Evolutionary conservation across 169 alveolate genomes (phyloP).

Genomic region (Plasmodium vivax): DNA sequence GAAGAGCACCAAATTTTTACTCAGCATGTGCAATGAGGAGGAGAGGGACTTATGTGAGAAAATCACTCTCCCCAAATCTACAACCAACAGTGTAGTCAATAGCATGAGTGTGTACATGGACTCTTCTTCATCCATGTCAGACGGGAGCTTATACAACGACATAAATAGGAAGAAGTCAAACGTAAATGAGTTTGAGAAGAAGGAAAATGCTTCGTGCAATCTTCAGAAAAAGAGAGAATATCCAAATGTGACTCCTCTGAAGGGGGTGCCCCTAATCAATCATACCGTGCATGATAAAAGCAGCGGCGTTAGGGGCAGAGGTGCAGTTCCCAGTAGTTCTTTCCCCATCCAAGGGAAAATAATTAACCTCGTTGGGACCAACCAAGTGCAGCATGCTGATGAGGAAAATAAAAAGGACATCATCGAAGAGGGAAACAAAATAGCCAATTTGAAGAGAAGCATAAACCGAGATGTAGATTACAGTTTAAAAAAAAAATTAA

Average conservation of each 20-base stretch:
- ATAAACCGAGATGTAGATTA: not conserved
- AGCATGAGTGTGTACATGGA: conserved; percentile 9
- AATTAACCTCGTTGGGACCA: not conserved
- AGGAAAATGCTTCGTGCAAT: not conserved
- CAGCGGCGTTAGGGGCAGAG: not conserved
- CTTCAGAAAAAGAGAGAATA: not conserved
- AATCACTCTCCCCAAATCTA: not conserved
- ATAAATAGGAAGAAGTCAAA: conserved; percentile 5
- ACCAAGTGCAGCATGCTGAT: not conserved
- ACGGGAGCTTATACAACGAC: conserved; percentile 9
- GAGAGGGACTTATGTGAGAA: not conserved
- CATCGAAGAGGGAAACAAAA: not conserved
- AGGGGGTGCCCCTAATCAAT: not conserved
- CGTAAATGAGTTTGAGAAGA: not conserved
- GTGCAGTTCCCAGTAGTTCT: not conserved
- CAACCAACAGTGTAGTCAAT: not conserved
- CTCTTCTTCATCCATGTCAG: conserved; percentile 1
- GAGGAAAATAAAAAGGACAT: not conserved
- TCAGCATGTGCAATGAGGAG: not conserved
- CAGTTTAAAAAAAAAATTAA: conserved; percentile 26
- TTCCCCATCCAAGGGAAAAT: not conserved
- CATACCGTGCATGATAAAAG: not conserved
- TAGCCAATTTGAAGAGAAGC: conserved; percentile 26
- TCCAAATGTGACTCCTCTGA: not conserved
- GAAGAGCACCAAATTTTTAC: not conserved